phyloP scores from a whole-genome alignment of 352 stramenopile genomes.

The Pythium phragmiticola region DNA sequence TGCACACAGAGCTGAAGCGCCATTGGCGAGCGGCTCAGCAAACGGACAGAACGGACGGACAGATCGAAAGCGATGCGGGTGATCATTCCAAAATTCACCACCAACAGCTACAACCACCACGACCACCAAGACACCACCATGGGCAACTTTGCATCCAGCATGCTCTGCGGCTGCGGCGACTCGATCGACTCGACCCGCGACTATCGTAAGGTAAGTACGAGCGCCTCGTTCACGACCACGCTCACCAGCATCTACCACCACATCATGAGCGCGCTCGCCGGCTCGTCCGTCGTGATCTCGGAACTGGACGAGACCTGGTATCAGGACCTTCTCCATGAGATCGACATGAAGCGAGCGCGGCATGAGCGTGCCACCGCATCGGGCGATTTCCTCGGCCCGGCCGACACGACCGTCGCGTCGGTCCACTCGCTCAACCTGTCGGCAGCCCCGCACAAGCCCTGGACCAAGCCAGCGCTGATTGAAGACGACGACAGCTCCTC shows the following conservation, averaged over 20 bases:
- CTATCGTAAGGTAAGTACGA: conserved; percentile 31
- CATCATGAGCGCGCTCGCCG: conserved; percentile 4
- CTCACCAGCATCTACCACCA: conserved; percentile 12
- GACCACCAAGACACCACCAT: conserved; percentile 25
- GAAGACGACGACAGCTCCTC: conserved; percentile 41
- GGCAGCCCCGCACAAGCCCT: background rate
- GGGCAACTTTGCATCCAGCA: conserved; percentile 46
- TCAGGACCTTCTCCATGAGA: conserved; percentile 12
- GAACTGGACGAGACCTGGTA: conserved; percentile 26
- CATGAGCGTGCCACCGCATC: background rate
- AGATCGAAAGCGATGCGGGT: background rate
- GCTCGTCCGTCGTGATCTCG: conserved; percentile 23
- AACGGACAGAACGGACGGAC: no score
- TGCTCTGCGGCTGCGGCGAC: conserved; percentile 24
- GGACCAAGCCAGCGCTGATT: conserved; percentile 12
- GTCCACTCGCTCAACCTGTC: conserved; percentile 2
- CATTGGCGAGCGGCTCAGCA: background rate
- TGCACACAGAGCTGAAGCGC: background rate
- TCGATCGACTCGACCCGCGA: conserved; percentile 24
- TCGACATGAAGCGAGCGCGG: conserved; percentile 2
- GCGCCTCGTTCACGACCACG: conserved; percentile 18
- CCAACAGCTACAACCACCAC: conserved; percentile 15
- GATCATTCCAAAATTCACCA: conserved; percentile 44
- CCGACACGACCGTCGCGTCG: conserved; percentile 15
- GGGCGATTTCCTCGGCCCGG: conserved; percentile 12